phyloP scores from a whole-genome alignment of 2,329 filamentous ascomycete species.

The Pseudopyricularia cyperi region DNA sequence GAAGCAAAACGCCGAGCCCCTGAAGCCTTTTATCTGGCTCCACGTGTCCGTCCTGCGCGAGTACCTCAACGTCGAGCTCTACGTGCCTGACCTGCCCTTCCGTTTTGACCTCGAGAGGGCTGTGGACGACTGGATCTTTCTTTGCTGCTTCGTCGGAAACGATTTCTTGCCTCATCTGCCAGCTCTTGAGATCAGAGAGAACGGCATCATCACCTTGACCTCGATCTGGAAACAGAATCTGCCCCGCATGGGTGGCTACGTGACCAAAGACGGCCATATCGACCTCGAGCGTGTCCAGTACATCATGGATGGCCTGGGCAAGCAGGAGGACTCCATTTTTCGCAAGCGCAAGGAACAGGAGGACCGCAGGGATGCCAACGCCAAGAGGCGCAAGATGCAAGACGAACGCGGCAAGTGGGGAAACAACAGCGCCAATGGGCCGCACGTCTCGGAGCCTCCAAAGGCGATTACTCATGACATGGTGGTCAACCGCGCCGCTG shows the following conservation, averaged over 20 bases:
- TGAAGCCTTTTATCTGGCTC: slow-evolving; percentile 97
- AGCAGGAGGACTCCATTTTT: slow-evolving; percentile 91
- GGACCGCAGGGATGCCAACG: slow-evolving; percentile 66
- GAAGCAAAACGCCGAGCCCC: slow-evolving; percentile 54
- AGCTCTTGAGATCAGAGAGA: slow-evolving; percentile 93
- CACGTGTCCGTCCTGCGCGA: slow-evolving; percentile 86
- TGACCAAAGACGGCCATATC: slow-evolving; percentile 90
- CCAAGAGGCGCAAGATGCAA: slow-evolving; percentile 66
- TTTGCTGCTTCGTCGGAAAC: slow-evolving; percentile 98
- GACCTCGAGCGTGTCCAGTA: slow-evolving; percentile 76
- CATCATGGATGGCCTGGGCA: slow-evolving; percentile 78
- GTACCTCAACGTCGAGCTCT: slow-evolving; percentile 82
- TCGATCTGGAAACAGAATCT: slow-evolving; percentile 96
- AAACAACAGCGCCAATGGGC: neutral
- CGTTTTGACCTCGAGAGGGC: slow-evolving; percentile 87
- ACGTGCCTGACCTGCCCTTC: slow-evolving; percentile 72
- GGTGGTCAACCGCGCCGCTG: slow-evolving; percentile 59
- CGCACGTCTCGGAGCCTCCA: slow-evolving; percentile 14
- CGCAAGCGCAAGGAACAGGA: slow-evolving; percentile 74
- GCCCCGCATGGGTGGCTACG: slow-evolving; percentile 82
- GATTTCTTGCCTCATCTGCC: slow-evolving; percentile 96
- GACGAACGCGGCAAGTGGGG: slow-evolving; percentile 25
- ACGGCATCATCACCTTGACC: slow-evolving; percentile 90
- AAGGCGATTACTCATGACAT: slow-evolving; percentile 70
- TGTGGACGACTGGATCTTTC: slow-evolving; percentile 96